These are phyloP conservation scores for Trichomonas vaginalis DNA, from an alignment of 208 protist genomes.

Conservation along the genomic window DNA sequence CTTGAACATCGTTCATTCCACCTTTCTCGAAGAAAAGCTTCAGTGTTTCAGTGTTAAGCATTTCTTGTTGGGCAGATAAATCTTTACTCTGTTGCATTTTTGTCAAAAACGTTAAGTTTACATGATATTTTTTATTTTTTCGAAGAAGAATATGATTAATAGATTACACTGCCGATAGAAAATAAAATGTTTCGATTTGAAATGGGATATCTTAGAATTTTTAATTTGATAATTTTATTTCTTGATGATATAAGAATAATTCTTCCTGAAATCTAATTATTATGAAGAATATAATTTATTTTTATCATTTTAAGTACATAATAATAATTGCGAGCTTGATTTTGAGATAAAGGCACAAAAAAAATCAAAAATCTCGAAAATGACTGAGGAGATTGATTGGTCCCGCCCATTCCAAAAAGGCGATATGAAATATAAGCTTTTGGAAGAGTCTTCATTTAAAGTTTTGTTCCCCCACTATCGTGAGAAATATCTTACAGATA, in stretches of 20 bases:
- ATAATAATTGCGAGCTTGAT: too few species aligned
- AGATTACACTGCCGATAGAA: too few species aligned
- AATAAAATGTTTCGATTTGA: too few species aligned
- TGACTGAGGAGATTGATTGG: background rate
- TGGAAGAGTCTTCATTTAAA: background rate
- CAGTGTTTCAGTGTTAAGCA: background rate
- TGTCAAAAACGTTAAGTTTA: too few species aligned
- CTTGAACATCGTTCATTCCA: background rate
- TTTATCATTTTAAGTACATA: too few species aligned
- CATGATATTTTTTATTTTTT: too few species aligned
- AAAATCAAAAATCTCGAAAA: background rate
- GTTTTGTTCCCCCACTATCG: background rate
- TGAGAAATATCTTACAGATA: background rate
- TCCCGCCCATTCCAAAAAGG: background rate
- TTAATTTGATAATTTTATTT: too few species aligned
- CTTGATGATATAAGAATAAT: too few species aligned
- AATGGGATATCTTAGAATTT: too few species aligned
- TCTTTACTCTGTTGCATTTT: background rate
- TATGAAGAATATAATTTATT: too few species aligned
- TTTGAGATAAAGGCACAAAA: background rate
- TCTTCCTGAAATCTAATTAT: too few species aligned
- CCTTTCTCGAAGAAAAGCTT: background rate
- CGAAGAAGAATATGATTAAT: too few species aligned
- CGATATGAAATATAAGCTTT: background rate
- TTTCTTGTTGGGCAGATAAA: background rate